Percentiles rank a stretch among this genome's conserved stretches.
phyloP scores from a whole-genome alignment of 1,284 basidiomycete species.

The Ceratobasidium sp. region DNA sequence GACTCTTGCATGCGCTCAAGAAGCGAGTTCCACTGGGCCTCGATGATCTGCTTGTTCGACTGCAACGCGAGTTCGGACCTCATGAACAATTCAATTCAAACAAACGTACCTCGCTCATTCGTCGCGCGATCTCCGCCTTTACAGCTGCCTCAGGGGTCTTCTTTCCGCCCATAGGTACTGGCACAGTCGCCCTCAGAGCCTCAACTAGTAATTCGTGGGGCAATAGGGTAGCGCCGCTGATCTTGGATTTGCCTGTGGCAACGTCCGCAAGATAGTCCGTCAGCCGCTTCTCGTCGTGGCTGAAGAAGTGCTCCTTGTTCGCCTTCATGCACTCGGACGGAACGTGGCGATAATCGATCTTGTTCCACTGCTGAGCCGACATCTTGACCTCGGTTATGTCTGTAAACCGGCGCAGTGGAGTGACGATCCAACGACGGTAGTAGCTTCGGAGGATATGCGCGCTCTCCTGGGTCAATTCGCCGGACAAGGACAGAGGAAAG shows the following conservation, averaged over 20 bases:
- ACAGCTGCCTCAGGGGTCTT: slow-evolving; percentile 32
- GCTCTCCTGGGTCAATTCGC: slow-evolving; percentile 50
- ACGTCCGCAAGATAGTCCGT: slow-evolving; percentile 66
- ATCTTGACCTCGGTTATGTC: slow-evolving; percentile 69
- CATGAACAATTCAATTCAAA: neutral
- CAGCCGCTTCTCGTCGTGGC: slow-evolving; percentile 69
- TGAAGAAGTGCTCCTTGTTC: slow-evolving; percentile 64
- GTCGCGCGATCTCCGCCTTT: slow-evolving; percentile 37
- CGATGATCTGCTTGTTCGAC: slow-evolving; percentile 59
- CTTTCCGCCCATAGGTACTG: neutral
- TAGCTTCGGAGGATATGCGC: slow-evolving; percentile 62
- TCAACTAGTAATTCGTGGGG: slow-evolving; percentile 66
- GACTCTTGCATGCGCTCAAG: slow-evolving; percentile 64
- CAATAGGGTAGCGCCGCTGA: no score
- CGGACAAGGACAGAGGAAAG: slow-evolving; percentile 51
- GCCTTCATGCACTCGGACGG: slow-evolving; percentile 69
- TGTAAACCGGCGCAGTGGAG: slow-evolving; percentile 63
- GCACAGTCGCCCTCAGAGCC: slow-evolving; percentile 50
- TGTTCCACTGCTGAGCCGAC: slow-evolving; percentile 67
- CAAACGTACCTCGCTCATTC: slow-evolving; percentile 40
- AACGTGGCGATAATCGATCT: slow-evolving; percentile 59
- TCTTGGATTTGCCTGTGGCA: slow-evolving; percentile 63
- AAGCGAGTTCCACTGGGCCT: slow-evolving; percentile 73
- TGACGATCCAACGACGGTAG: slow-evolving; percentile 66
- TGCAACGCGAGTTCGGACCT: neutral